Base-by-base conservation (phyloP, 148 eudicot genomes). In the Polygonum maritimum region DNA sequence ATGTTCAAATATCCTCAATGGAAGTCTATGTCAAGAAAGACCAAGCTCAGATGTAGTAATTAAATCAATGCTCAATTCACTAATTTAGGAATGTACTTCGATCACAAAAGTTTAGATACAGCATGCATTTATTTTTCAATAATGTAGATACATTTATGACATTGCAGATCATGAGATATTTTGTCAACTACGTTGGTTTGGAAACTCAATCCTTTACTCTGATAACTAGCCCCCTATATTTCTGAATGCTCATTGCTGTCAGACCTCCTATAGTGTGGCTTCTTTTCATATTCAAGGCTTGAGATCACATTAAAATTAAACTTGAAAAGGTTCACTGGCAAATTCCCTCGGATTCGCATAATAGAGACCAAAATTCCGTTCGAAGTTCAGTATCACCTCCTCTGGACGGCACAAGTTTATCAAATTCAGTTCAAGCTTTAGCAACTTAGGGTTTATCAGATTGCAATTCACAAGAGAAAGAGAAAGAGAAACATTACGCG, bases 401-500 rank as follows among this genome's bases (percentile, higher is more conserved):
- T 57, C 11, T n/a, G 31, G 21, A 19, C 26, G 18, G 4, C 60
- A 54, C 9, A 54, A 6, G 5, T 16, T 40, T 54, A 26, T 22
- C 62, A 5, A n/a, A n/a, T 15, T 55, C 6, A 55, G 7, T 16
- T 4, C 62, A 55, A 21, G 10, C 7, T 19, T 21, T 57, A 5
- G 19, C n/a, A 33, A 65, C 15, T 36, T 65, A 65, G 71, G 71
- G 44, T 65, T 26, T 4, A 36, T 2, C 44, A 65, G 44, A 36
- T 16, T 65, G 15, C 15, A 33, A 65, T 15, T 35, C 16, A 35
- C 10, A 16, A 19, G 69, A 19, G 10, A 22, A 38, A 60, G 69
- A 44, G 11, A 71, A 22, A 69, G 18, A 14, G 72, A 2, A 62
- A 22, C 33, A 4, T 5, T 80, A 92, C 98, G 80, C 98, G 82